phyloP scores from a whole-genome alignment of 2,329 filamentous ascomycete genomes.

The Dactylellina cionopaga region DNA sequence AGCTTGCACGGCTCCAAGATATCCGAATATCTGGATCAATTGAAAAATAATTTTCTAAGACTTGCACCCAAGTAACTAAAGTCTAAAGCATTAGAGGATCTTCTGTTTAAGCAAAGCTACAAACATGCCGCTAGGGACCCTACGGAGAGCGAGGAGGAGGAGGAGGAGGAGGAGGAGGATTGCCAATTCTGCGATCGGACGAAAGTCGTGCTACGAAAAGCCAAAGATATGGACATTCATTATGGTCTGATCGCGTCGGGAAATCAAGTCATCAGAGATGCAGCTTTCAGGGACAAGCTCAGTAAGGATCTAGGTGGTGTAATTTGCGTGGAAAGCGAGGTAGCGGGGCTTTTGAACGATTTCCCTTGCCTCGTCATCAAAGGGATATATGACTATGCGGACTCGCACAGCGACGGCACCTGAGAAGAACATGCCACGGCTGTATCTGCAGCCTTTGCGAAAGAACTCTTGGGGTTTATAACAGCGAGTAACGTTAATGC shows the following conservation, averaged over 20 bases:
- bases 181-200: neutral
- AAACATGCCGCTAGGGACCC: neutral
- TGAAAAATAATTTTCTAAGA: neutral
- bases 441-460: constrained; percentile 6
- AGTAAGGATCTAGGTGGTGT: neutral
- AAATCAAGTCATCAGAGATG: constrained; percentile 20
- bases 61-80: neutral
- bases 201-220: neutral
- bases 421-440: constrained; percentile 52
- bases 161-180: neutral
- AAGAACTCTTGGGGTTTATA: constrained; percentile 4
- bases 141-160: neutral
- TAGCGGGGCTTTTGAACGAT: neutral
- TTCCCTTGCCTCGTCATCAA: constrained; percentile 53
- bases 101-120: neutral
- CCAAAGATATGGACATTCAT: neutral
- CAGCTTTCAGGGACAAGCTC: neutral
- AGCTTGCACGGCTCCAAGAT: neutral
- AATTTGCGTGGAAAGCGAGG: constrained; percentile 3
- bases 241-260: constrained; percentile 10
- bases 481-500: neutral
- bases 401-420: constrained; percentile 51
- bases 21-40: neutral
- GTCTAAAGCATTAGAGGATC: neutral
- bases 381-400: constrained; percentile 54